Evolutionary conservation across 192 early-diverging fungal species (phyloP), one percentile per base, ranked within the genome.

Genomic region (Coemansia sp.): DNA sequence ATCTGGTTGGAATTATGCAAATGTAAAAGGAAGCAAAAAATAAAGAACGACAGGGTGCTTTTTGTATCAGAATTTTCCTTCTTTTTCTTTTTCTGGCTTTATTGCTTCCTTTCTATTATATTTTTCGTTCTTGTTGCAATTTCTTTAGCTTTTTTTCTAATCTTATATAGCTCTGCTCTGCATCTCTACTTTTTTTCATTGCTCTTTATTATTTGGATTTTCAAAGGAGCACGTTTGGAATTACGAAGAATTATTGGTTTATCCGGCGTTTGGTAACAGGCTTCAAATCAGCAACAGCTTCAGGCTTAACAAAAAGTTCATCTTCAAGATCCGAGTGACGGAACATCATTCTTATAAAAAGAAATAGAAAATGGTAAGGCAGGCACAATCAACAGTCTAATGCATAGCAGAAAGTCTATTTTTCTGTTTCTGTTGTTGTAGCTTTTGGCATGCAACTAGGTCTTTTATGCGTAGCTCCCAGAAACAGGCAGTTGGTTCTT

Each of bases 31-130:
- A 28, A 28, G 22, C 4, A 56, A 22, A 22, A 15, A 56, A 56
- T 28, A 28, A 48, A 12, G 14, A 48, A 12, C 54, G 4, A 8
- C 6, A 28, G 5, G 22, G 22, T 28, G 22, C 22, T 28, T 28
- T 28, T 28, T 28, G 22, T 28, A 28, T 28, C 22, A 28, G 22
- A 28, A 28, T 5, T 33, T 18, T 22, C 56, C 51, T 67, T 45
- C 62, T 41, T 17, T 15, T 4, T 61, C 66, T 43, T 63, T 55
- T 38, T 73, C 52, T 15, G 5, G 8, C 20, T 73, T 37, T 57
- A 39, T 66, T 55, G 35, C 22, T 37, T 45, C 34, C 36, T 62
- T 66, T 60, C 58, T 68, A 34, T 22, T 56, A 9, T 17, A 51
- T 12, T 62, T 37, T 5, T 37, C n/a, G 36, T 34, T 61, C 20